phyloP scores from a whole-genome alignment of 1,284 basidiomycete genomes.

The Bjerkandera adusta region DNA sequence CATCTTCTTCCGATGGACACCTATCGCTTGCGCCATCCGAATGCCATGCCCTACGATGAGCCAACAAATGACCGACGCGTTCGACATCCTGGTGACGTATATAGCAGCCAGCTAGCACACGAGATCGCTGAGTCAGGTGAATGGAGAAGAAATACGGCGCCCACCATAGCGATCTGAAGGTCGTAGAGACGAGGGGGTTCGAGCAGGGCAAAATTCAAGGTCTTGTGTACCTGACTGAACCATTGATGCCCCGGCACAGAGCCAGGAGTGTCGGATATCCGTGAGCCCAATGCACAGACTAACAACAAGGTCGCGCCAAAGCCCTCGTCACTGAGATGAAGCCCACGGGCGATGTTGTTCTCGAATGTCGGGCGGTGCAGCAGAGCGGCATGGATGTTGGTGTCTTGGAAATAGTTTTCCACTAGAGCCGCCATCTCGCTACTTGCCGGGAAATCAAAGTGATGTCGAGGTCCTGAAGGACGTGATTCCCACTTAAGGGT shows the following conservation, averaged over 20 bases:
- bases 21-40: conserved; percentile 44
- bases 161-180: conserved; percentile 56
- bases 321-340: conserved; percentile 55
- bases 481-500: conserved; percentile 29
- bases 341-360: conserved; percentile 48
- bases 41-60: conserved; percentile 50
- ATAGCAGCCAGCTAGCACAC: conserved; percentile 32
- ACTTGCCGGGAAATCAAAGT: conserved; percentile 60
- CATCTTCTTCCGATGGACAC: conserved; percentile 36
- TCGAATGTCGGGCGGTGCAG: conserved; percentile 80
- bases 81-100: conserved; percentile 39
- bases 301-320: conserved; percentile 75
- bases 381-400: conserved; percentile 66
- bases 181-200: conserved; percentile 64
- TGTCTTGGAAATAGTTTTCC: conserved; percentile 63
- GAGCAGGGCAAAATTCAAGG: conserved; percentile 55
- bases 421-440: conserved; percentile 65
- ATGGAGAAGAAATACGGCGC: conserved; percentile 36
- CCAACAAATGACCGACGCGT: conserved; percentile 39
- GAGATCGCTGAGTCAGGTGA: conserved; percentile 15
- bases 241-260: conserved; percentile 51
- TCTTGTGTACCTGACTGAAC: conserved; percentile 61
- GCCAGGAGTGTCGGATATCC: conserved; percentile 57
- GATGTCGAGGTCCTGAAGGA: conserved; percentile 26
- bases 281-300: conserved; percentile 73